Conservation (phyloP, 495 filamentous ascomycete genomes). For the Melanomma pulvis-pyrius region DNA sequence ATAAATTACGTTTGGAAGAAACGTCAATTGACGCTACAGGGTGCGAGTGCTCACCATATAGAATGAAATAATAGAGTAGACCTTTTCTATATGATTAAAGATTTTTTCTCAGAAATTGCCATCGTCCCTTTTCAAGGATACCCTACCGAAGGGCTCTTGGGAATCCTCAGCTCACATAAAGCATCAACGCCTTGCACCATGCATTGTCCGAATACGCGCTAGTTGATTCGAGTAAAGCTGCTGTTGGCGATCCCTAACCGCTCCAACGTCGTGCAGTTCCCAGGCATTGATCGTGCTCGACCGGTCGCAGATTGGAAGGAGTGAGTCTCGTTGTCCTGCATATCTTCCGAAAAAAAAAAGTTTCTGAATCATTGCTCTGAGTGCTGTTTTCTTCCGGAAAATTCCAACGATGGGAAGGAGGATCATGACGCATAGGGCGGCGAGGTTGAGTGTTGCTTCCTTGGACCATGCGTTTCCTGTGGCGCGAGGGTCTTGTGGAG, state of each 20-base stretch:
- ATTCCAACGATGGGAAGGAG: neutral
- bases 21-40: too few species aligned
- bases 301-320: neutral
- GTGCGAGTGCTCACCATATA: too few species aligned
- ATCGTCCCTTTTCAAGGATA: too few species aligned
- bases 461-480: neutral
- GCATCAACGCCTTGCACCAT: neutral
- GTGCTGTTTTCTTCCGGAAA: neutral
- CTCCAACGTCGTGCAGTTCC: neutral
- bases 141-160: neutral
- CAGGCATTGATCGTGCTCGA: neutral
- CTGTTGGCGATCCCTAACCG: neutral
- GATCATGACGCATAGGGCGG: neutral
- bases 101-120: too few species aligned
- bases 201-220: neutral
- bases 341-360: neutral
- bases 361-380: neutral
- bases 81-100: too few species aligned
- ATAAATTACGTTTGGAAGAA: too few species aligned
- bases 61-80: too few species aligned
- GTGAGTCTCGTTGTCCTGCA: neutral
- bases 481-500: neutral
- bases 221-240: neutral
- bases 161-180: neutral
- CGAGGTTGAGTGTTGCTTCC: neutral